Conservation (phyloP, 371 early-diverging fungal species). For the Rhizopus microsporus region DNA sequence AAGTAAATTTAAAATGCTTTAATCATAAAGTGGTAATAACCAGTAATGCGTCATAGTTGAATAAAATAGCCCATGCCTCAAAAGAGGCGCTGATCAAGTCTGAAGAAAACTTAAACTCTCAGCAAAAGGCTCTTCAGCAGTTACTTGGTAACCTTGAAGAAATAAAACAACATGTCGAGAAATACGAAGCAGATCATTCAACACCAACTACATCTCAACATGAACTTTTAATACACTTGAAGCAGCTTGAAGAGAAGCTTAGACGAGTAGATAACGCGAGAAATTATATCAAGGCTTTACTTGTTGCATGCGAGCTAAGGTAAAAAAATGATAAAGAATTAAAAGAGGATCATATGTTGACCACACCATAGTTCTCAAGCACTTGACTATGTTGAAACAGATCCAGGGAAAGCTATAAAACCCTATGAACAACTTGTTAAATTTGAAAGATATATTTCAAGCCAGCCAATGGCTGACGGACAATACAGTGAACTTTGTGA, state of each 20-base stretch:
- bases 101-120: conserved; percentile 8
- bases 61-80: conserved; percentile 8
- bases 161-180: conserved; percentile 18
- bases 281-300: conserved; percentile 33
- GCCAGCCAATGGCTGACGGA: background rate
- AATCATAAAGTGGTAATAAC: background rate
- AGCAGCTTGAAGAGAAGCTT: conserved; percentile 25
- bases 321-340: conserved; percentile 1
- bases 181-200: conserved; percentile 1
- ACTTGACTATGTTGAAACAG: conserved; percentile 28
- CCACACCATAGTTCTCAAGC: conserved; percentile 33
- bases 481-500: conserved; percentile 22
- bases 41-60: conserved; percentile 5
- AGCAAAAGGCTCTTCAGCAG: conserved; percentile 13
- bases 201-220: conserved; percentile 8
- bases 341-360: background rate
- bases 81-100: conserved; percentile 11
- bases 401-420: conserved; percentile 39
- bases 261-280: conserved; percentile 30
- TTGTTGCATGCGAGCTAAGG: conserved; percentile 40
- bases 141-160: conserved; percentile 16
- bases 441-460: conserved; percentile 28
- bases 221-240: conserved; percentile 16
- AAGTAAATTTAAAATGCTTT: conserved; percentile 15
- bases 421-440: conserved; percentile 49